These are phyloP conservation scores for Ophiocordyceps camponoti-floridani DNA, from an alignment of 2,329 filamentous ascomycete genomes.

Conservation along the genomic window DNA sequence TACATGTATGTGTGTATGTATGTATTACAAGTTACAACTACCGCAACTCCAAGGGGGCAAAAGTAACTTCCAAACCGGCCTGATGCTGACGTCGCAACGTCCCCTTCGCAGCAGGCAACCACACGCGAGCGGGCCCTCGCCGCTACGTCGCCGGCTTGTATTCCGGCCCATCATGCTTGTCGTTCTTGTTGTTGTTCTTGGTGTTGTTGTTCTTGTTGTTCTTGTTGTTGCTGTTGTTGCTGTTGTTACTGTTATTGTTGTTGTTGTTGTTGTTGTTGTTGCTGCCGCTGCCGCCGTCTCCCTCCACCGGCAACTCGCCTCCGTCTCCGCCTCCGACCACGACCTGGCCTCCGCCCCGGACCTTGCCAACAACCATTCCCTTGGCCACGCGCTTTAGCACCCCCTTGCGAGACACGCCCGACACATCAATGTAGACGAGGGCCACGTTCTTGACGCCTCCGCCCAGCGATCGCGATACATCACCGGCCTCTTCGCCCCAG, in stretches of 20 bases:
- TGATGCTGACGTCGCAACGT: not conserved
- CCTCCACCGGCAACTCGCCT: not conserved
- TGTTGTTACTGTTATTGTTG: too few relatives aligned
- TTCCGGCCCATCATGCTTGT: too few relatives aligned
- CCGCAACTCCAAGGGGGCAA: not conserved
- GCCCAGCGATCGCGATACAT: constrained; percentile 56
- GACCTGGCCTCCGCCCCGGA: constrained; percentile 54
- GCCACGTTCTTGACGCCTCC: constrained; percentile 91
- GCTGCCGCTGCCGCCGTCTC: too few relatives aligned
- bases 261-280: too few relatives aligned
- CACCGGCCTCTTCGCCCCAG: constrained; percentile 73
- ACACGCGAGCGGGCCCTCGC: not conserved
- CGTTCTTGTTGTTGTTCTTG: too few relatives aligned
- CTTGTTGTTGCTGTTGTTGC: too few relatives aligned
- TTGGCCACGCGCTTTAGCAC: constrained; percentile 91
- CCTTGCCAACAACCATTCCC: constrained; percentile 80
- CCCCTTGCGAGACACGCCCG: constrained; percentile 75
- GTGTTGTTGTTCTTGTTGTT: too few relatives aligned
- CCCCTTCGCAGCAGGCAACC: not conserved
- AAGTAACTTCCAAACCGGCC: not conserved
- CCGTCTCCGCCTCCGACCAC: constrained; percentile 49
- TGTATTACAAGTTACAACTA: not conserved
- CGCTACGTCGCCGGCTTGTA: constrained; percentile 11
- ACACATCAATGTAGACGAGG: constrained; percentile 90
- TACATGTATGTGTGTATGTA: too few relatives aligned